Percentiles rank a stretch among this genome's conserved stretches.
phyloP scores from a whole-genome alignment of 1,139 yeast species.

The Hemisphaericaspora xylanilytica region DNA sequence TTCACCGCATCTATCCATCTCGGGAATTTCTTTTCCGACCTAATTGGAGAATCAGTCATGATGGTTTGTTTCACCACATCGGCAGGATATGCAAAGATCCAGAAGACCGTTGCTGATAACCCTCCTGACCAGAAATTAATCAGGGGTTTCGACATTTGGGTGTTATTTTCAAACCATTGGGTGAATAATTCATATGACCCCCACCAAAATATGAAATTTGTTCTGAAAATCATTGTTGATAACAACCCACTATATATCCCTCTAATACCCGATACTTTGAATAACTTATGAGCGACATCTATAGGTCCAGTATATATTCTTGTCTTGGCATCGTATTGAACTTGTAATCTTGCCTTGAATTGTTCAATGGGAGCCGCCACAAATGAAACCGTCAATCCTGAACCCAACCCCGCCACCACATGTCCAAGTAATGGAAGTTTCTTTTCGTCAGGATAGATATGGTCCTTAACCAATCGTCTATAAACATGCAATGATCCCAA shows the following conservation, averaged over 20 bases:
- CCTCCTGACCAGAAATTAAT: conserved; percentile 94
- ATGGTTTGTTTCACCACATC: conserved; percentile 88
- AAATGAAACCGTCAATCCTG: conserved; percentile 89
- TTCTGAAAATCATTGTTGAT: conserved; percentile 85
- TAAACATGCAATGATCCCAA: conserved; percentile 82
- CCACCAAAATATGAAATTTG: conserved; percentile 92
- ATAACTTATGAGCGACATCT: conserved; percentile 59
- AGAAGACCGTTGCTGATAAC: conserved; percentile 76
- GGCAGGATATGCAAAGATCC: conserved; percentile 88
- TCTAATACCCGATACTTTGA: conserved; percentile 59
- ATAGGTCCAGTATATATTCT: conserved; percentile 73
- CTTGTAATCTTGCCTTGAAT: conserved; percentile 83
- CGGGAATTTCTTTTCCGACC: conserved; percentile 60
- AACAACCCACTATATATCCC: conserved; percentile 76
- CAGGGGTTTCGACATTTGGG: conserved; percentile 61
- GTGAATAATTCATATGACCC: conserved; percentile 84
- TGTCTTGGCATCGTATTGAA: conserved; percentile 80
- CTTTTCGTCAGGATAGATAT: conserved; percentile 54
- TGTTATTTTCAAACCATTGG: conserved; percentile 60
- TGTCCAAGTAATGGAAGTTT: conserved; percentile 74
- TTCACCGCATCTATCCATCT: conserved; percentile 73
- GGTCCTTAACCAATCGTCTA: conserved; percentile 62
- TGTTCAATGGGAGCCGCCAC: conserved; percentile 94
- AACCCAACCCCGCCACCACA: conserved; percentile 72
- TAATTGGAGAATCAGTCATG: conserved; percentile 73